phyloP scores from a whole-genome alignment of 2,329 filamentous ascomycete genomes.

The Byssochlamys sp. region DNA sequence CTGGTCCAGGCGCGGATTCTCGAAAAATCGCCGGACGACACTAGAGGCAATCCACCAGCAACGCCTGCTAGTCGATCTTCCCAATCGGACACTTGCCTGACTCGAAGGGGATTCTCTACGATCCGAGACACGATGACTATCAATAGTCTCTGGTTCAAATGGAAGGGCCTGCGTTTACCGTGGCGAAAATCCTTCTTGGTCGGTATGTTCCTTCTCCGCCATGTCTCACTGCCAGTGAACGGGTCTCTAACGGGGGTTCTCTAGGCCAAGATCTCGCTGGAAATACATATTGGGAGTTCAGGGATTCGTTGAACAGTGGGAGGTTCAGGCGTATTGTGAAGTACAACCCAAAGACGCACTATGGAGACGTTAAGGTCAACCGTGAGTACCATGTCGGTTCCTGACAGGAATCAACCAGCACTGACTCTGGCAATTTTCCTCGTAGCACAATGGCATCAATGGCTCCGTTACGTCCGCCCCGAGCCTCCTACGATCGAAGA shows the following conservation, averaged over 20 bases:
- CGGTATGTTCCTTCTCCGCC: slow-evolving; percentile 28
- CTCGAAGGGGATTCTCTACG: neutral
- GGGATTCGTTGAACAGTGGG: slow-evolving; percentile 45
- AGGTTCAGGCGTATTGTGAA: slow-evolving; percentile 52
- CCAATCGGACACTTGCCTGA: slow-evolving; percentile 2
- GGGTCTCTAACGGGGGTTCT: slow-evolving; percentile 3
- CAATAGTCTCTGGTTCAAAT: slow-evolving; percentile 50
- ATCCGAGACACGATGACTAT: slow-evolving; percentile 27
- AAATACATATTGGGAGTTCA: slow-evolving; percentile 61
- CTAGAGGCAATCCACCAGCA: neutral
- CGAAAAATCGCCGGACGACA: neutral
- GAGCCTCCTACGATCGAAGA: slow-evolving; percentile 49
- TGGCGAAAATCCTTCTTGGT: slow-evolving; percentile 53
- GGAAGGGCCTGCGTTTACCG: slow-evolving; percentile 53
- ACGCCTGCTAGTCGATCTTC: neutral
- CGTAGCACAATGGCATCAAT: slow-evolving; percentile 58
- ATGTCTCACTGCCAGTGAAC: neutral
- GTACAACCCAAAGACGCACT: slow-evolving; percentile 44
- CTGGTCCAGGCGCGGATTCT: slow-evolving; percentile 8
- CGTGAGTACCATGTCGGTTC: slow-evolving; percentile 31
- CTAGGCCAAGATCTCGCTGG: slow-evolving; percentile 52
- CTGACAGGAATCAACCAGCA: neutral
- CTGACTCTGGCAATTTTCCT: slow-evolving; percentile 9
- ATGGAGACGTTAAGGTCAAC: slow-evolving; percentile 51
- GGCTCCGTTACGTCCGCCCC: slow-evolving; percentile 53